Conservation (phyloP, 805 yeast genomes). For the Clavispora asparagi region DNA sequence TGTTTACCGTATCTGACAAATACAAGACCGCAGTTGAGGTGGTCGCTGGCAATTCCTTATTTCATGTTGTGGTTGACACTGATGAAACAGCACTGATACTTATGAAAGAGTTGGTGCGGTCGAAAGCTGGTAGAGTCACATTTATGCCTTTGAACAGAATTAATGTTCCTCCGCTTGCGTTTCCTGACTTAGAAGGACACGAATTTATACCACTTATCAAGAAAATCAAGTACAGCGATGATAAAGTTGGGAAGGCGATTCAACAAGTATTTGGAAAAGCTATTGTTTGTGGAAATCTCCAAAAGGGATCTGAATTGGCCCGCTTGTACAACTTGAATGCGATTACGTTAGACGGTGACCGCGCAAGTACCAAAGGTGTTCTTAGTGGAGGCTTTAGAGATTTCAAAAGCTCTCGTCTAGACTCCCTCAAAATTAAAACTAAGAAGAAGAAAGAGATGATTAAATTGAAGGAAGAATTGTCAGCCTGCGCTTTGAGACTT, state of each 20-base stretch:
- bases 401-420: constrained; percentile 60
- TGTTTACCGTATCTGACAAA: constrained; percentile 74
- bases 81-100: constrained; percentile 77
- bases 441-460: constrained; percentile 42
- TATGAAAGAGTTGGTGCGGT: constrained; percentile 69
- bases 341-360: constrained; percentile 88
- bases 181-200: constrained; percentile 53
- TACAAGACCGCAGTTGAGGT: constrained; percentile 85
- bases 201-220: constrained; percentile 74
- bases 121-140: constrained; percentile 78
- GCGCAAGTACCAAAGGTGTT: constrained; percentile 79
- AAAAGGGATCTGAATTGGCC: constrained; percentile 63
- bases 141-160: constrained; percentile 85
- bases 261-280: constrained; percentile 77
- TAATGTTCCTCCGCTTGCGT: constrained; percentile 33
- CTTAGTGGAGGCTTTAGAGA: constrained; percentile 86
- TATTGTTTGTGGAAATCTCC: constrained; percentile 67
- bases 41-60: constrained; percentile 80
- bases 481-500: constrained; percentile 33
- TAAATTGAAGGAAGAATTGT: constrained; percentile 30
- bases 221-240: constrained; percentile 57
- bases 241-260: constrained; percentile 58
- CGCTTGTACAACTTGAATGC: constrained; percentile 59
- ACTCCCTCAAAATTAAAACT: constrained; percentile 55
- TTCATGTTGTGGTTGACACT: constrained; percentile 84